A percentile compares a stretch with the other conserved stretches of the same genome.
phyloP scores from a whole-genome alignment of 148 eudicot genomes.

The Silene latifolia region DNA sequence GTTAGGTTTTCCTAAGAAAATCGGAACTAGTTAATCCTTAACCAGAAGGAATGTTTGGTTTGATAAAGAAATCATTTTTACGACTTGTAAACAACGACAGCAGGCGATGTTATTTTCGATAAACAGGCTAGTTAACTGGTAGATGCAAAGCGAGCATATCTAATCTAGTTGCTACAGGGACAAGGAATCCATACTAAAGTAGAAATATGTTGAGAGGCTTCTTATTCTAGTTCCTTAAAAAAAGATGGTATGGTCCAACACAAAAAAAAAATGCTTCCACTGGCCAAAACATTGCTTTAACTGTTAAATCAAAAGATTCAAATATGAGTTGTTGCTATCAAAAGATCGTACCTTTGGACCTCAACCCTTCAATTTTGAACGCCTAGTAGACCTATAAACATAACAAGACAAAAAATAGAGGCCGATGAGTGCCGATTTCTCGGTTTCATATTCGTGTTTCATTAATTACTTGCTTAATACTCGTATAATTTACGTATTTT shows the following conservation, averaged over 20 bases:
- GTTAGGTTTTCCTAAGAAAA: too few species aligned
- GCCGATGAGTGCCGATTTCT: background rate
- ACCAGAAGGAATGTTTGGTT: too few species aligned
- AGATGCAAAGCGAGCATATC: background rate
- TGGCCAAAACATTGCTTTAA: conserved; percentile 21
- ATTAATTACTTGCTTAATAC: too few species aligned
- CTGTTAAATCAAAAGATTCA: conserved; percentile 18
- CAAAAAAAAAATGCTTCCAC: background rate
- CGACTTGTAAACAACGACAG: too few species aligned
- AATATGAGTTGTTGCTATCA: conserved; percentile 26
- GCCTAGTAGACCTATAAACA: background rate
- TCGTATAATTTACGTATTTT: too few species aligned
- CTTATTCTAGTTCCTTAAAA: too few species aligned
- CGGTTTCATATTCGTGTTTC: too few species aligned
- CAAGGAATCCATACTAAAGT: conserved; percentile 17
- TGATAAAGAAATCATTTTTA: too few species aligned
- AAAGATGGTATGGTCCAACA: conserved; percentile 20
- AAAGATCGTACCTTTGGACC: conserved; percentile 10
- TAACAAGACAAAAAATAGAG: background rate
- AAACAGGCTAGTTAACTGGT: background rate
- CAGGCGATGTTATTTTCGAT: too few species aligned
- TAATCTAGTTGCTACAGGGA: background rate
- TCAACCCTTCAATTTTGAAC: conserved; percentile 21
- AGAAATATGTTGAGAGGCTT: too few species aligned
- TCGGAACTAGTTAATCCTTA: too few species aligned